phyloP scores from a whole-genome alignment of 2,329 filamentous ascomycete species.

The Cytospora paraplurivora region DNA sequence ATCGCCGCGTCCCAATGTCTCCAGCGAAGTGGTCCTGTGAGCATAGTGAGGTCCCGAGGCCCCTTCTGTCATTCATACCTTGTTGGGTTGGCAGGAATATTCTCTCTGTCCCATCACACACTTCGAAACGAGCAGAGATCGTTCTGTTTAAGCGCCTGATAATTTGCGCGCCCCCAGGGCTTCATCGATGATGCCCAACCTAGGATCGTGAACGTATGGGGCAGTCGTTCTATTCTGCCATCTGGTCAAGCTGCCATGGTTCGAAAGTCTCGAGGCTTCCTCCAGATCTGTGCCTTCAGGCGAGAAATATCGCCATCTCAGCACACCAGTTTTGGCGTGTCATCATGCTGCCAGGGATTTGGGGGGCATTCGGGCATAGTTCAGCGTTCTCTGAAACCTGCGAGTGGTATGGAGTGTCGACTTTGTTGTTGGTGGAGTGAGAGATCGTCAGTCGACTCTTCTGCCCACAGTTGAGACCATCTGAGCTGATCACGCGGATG shows the following conservation, averaged over 20 bases:
- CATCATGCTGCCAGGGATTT: neutral
- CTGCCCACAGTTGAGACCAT: slow-evolving; percentile 15
- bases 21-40: slow-evolving; percentile 34
- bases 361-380: neutral
- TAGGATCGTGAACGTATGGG: slow-evolving; percentile 51
- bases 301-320: slow-evolving; percentile 33
- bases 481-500: slow-evolving; percentile 6
- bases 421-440: slow-evolving; percentile 27
- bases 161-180: slow-evolving; percentile 40
- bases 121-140: slow-evolving; percentile 50
- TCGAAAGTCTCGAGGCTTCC: slow-evolving; percentile 25
- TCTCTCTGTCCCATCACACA: slow-evolving; percentile 37
- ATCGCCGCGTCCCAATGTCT: slow-evolving; percentile 27
- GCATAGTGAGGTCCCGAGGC: slow-evolving; percentile 4
- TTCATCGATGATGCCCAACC: slow-evolving; percentile 40
- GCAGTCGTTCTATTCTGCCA: slow-evolving; percentile 51
- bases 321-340: slow-evolving; percentile 28
- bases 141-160: slow-evolving; percentile 39
- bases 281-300: slow-evolving; percentile 28
- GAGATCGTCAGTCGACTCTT: slow-evolving; percentile 25
- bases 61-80: slow-evolving; percentile 34
- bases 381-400: neutral
- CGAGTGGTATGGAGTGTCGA: slow-evolving; percentile 31
- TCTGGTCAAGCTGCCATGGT: slow-evolving; percentile 35
- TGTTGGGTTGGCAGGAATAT: slow-evolving; percentile 39